phyloP scores from a whole-genome alignment of 2,329 filamentous ascomycete genomes.

The Phaeomoniella chlamydospora region DNA sequence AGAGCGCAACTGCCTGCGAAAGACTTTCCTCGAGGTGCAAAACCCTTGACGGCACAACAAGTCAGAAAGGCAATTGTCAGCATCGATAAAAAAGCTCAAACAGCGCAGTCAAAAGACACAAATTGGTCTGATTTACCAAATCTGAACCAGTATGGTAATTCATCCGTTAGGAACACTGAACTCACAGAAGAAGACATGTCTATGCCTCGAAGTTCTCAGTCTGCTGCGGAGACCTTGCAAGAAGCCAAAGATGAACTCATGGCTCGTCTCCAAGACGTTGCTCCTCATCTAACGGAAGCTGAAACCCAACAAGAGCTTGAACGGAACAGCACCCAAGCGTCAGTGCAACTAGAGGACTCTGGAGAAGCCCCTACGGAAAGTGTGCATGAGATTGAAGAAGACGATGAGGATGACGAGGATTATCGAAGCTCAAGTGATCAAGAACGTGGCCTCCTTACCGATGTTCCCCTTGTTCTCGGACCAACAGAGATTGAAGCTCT shows the following conservation, averaged over 20 bases:
- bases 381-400: slow-evolving; percentile 33
- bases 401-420: slow-evolving; percentile 38
- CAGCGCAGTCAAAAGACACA: slow-evolving; percentile 23
- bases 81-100: slow-evolving; percentile 23
- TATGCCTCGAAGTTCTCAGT: slow-evolving; percentile 31
- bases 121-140: slow-evolving; percentile 28
- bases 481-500: slow-evolving; percentile 91
- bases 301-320: slow-evolving; percentile 1
- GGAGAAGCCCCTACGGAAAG: slow-evolving; percentile 27
- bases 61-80: slow-evolving; percentile 24
- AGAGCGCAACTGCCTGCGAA: slow-evolving; percentile 7
- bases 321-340: slow-evolving; percentile 6
- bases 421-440: slow-evolving; percentile 35
- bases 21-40: slow-evolving; percentile 2
- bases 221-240: slow-evolving; percentile 33
- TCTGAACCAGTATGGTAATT: slow-evolving; percentile 22
- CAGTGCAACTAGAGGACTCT: slow-evolving; percentile 26
- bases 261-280: slow-evolving; percentile 31
- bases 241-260: slow-evolving; percentile 36
- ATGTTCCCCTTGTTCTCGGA: slow-evolving; percentile 86
- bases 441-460: slow-evolving; percentile 68
- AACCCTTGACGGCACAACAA: slow-evolving; percentile 1
- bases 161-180: slow-evolving; percentile 20
- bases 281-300: slow-evolving; percentile 16
- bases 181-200: slow-evolving; percentile 29